Conservation (phyloP, 192 early-diverging fungal genomes). For the Backusella mclennaniae region DNA sequence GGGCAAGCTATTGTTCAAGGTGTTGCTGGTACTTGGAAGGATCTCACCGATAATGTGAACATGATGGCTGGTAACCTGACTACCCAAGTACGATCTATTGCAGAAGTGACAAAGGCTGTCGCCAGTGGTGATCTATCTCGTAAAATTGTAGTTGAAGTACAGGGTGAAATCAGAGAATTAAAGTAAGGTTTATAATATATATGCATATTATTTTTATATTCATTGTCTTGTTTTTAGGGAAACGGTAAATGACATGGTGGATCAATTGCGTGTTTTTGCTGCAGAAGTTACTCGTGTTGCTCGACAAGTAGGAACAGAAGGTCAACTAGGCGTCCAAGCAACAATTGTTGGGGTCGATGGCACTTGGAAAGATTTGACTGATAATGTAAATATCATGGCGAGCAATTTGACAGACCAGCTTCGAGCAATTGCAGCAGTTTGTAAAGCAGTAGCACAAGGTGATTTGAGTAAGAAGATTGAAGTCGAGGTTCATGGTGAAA, state of each 20-base stretch:
- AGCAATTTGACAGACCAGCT: slow-evolving; percentile 52
- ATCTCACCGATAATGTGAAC: slow-evolving; percentile 1
- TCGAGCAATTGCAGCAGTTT: slow-evolving; percentile 53
- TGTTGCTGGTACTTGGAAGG: slow-evolving; percentile 5
- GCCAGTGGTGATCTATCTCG: neutral
- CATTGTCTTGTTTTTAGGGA: neutral
- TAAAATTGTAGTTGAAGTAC: neutral
- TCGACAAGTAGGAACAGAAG: slow-evolving; percentile 59
- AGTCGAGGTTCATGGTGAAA: slow-evolving; percentile 53
- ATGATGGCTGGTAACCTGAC: slow-evolving; percentile 11
- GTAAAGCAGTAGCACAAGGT: slow-evolving; percentile 50
- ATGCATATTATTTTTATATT: neutral
- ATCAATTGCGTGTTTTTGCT: slow-evolving; percentile 55
- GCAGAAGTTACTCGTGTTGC: slow-evolving; percentile 62
- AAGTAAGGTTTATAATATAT: neutral
- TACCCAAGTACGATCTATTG: slow-evolving; percentile 13
- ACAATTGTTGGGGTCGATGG: slow-evolving; percentile 51
- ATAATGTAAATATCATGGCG: slow-evolving; percentile 59
- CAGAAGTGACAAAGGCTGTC: slow-evolving; percentile 5
- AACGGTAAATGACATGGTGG: slow-evolving; percentile 47
- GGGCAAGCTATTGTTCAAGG: slow-evolving; percentile 51
- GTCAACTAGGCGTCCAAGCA: slow-evolving; percentile 59
- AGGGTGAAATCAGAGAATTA: slow-evolving; percentile 1
- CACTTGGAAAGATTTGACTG: slow-evolving; percentile 56
- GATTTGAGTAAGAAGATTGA: slow-evolving; percentile 48